Base-by-base conservation (phyloP, 805 yeast species). In the Candida khao-thaluensis region DNA sequence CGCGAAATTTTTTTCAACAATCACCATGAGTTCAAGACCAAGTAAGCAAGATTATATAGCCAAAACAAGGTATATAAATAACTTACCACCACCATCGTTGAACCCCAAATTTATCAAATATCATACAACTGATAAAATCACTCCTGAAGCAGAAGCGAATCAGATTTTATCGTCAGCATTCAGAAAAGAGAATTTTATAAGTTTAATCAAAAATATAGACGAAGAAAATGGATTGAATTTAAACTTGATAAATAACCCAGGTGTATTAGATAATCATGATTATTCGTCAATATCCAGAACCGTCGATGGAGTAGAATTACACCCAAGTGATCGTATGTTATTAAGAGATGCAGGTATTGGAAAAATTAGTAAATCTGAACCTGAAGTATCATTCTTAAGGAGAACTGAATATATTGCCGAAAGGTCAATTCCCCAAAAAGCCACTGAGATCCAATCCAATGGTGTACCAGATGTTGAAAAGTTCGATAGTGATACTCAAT, bases 371-470 rank as follows among this genome's bases (percentile, higher is more conserved):
- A 66, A 69, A 43, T 59, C 57, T 41, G 76, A 54, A 52, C 73
- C 72, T 43, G 73, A 81, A 31, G 85, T 85, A 10, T 74, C 86
- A n/a, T 90, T 91, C 64, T 72, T 91, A 57, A 81, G 97, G 67
- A 81, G 98, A 66, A 91, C 99, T 0, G 98, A 93, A 57, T 91
- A 91, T 59, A 84, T 88, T 43, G 77, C 95, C 8, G 79, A 85
- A 25, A 81, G 78, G 37, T 72, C 72, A 38, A 41, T 62, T 11
- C 39, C 40, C 2, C 28, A 33, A 17, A 31, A 26, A 20, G 3
- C 37, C 15, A 24, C 21, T 14, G 36, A 33, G 5, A 16, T 40
- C 2, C 35, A 29, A 28, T 4, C 30, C 7, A 38, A 28, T 27
- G 24, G 20, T 30, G 33, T 24, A 11, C 17, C 22, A 6, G 41